phyloP scores from a whole-genome alignment of 73 alveolate genomes.

The Strombidium stylifer region DNA sequence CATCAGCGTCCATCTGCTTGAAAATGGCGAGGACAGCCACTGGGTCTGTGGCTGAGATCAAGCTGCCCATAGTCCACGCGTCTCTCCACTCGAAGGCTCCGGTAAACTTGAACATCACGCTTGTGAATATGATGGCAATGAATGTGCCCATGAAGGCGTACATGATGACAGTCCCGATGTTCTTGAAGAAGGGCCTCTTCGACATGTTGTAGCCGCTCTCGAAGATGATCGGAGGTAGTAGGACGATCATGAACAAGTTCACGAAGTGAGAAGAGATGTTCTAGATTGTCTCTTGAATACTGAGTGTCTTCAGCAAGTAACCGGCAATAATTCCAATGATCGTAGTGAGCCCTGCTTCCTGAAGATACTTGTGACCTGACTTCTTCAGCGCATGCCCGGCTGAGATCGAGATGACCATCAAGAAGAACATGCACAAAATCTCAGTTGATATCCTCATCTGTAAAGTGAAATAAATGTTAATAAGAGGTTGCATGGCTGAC shows the following conservation, averaged over 20 bases:
- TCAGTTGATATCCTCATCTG: conserved; percentile 13
- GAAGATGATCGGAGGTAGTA: conserved; percentile 83
- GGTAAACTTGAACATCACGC: conserved; percentile 2
- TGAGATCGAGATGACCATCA: conserved; percentile 18
- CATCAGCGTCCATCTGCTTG: conserved; percentile 68
- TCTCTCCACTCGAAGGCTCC: conserved; percentile 1
- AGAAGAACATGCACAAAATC: conserved; percentile 26
- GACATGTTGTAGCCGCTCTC: conserved; percentile 90
- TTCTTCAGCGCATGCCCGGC: conserved; percentile 31
- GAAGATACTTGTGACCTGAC: conserved; percentile 7
- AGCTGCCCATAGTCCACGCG: background rate
- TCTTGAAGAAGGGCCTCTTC: conserved; percentile 86
- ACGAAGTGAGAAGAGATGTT: background rate
- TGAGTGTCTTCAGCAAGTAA: background rate
- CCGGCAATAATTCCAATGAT: conserved; percentile 50
- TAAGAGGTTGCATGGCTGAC: too few relatives aligned
- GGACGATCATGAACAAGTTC: background rate
- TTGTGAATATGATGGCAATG: conserved; percentile 65
- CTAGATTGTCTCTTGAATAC: background rate
- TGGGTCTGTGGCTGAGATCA: conserved; percentile 91
- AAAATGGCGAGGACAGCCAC: conserved; percentile 85
- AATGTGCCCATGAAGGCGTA: conserved; percentile 95
- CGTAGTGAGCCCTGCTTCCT: conserved; percentile 55
- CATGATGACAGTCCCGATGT: conserved; percentile 82
- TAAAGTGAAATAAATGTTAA: too few relatives aligned